Evolutionary conservation across 163 green algal species (phyloP).

Genomic region (Scenedesmus sp.): DNA sequence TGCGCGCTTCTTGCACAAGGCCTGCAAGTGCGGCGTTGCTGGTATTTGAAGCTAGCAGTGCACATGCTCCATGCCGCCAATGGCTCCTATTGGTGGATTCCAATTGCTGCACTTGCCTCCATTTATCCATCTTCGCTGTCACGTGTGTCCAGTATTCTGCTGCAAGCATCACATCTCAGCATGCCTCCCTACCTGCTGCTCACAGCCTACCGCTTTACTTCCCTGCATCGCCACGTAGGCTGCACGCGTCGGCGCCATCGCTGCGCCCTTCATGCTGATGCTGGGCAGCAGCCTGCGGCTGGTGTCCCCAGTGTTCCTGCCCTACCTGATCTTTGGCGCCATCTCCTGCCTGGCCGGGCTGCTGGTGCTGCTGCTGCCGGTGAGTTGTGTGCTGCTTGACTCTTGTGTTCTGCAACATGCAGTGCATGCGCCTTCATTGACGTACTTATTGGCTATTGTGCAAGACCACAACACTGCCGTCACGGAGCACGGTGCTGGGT

Average conservation of each 20-base stretch:
- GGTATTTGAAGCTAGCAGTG: too few species aligned
- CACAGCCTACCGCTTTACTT: background rate
- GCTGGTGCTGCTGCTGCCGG: constrained; percentile 31
- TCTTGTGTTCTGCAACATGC: background rate
- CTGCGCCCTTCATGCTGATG: constrained; percentile 48
- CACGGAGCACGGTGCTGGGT: too few species aligned
- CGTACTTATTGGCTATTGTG: too few species aligned
- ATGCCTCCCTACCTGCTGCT: background rate
- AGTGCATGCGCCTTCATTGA: too few species aligned
- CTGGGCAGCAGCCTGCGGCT: background rate
- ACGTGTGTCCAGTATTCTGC: too few species aligned
- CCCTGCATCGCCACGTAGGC: background rate
- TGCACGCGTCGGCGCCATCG: constrained; percentile 1
- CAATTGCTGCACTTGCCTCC: too few species aligned
- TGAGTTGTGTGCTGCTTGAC: background rate
- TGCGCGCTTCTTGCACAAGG: too few species aligned
- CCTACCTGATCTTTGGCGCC: constrained; percentile 2
- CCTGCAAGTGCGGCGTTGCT: too few species aligned
- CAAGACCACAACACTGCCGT: too few species aligned
- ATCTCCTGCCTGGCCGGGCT: background rate
- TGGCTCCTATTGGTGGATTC: too few species aligned
- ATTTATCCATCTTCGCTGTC: too few species aligned
- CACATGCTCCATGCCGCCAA: too few species aligned
- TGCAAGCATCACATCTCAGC: background rate
- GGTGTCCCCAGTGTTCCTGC: constrained; percentile 19